Evolutionary conservation across 192 early-diverging fungal genomes (phyloP), one percentile per base, ranked within the genome.

Genomic region (Mortierella claussenii): DNA sequence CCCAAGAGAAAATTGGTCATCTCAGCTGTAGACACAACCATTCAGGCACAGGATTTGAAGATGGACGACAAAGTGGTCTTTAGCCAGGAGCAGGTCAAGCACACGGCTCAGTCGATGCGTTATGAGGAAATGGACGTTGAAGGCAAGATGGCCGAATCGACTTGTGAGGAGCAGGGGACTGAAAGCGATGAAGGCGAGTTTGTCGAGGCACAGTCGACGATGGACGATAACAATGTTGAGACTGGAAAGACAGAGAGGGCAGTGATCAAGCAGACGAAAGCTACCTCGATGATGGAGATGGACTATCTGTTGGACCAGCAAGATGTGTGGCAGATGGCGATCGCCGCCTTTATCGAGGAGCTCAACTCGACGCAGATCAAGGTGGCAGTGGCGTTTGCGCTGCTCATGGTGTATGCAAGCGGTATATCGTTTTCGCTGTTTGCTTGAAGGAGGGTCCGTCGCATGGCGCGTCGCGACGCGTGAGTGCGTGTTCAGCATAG

Each of bases 161-260:
- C n/a, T 4, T 31, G 34, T 27, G 68, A 62, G 11, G 73, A 55
- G 4, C n/a, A 42, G 7, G 59, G 37, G 0, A 43, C 33, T n/a
- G 73, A 66, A 17, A 66, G 58, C 15, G 65, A 76, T 15, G 73
- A 76, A 21, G 71, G 20, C 2, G 71, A 66, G 30, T 71, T 71
- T 63, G 60, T 63, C 2, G 69, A 71, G 37, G 60, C 69, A 1
- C 26, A 20, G n/a, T 27, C 59, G n/a, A 60, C 50, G 5, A 11
- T 71, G 30, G 30, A 17, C 8, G 54, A 37, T 18, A 32, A 21
- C 0, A 53, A 18, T 34, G 23, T 42, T 21, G 31, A 33, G 27
- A 30, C 30, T 24, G 15, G 11, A 6, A 27, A 37, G 13, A 27
- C 2, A 34, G 27, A 28, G 40, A 28, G n/a, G 27, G 26, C 18